phyloP scores from a whole-genome alignment of 257 asterid genomes.

The Gardenia jasminoides region DNA sequence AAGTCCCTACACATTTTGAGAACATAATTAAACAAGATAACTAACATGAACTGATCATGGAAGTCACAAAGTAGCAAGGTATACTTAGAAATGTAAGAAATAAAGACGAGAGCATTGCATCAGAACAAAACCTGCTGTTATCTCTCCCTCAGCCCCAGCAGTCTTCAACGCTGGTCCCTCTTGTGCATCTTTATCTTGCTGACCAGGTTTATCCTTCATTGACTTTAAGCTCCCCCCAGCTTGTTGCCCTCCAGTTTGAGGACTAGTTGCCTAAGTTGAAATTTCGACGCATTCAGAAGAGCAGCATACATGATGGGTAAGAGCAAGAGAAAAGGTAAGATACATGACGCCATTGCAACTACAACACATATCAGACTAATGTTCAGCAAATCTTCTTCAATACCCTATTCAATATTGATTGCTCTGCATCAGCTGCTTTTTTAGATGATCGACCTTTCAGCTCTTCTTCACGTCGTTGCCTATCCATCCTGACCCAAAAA shows the following conservation, averaged over 20 bases:
- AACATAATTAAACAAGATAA: not conserved
- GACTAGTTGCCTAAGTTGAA: slow-evolving; percentile 74
- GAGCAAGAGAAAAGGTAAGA: not conserved
- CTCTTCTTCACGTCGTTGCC: slow-evolving; percentile 97
- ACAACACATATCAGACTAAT: not conserved
- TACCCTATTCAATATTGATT: slow-evolving; percentile 77
- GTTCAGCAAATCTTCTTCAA: not conserved
- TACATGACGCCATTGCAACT: slow-evolving; percentile 14
- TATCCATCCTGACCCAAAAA: slow-evolving; percentile 70
- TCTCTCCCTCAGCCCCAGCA: slow-evolving; percentile 97
- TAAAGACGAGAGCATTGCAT: not conserved
- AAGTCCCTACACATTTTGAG: not conserved
- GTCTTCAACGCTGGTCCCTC: slow-evolving; percentile 75
- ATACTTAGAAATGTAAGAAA: not conserved
- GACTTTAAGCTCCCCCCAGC: slow-evolving; percentile 83
- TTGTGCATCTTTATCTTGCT: slow-evolving; percentile 72
- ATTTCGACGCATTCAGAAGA: not conserved
- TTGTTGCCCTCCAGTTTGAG: slow-evolving; percentile 82
- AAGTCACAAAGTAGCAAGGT: not conserved
- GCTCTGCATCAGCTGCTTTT: slow-evolving; percentile 78
- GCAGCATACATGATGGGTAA: not conserved
- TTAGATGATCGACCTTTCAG: slow-evolving; percentile 78
- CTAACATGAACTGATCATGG: not conserved
- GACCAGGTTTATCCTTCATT: slow-evolving; percentile 72
- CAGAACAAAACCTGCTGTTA: slow-evolving; percentile 70